Conservation (phyloP, 202 grass and related monocot species). For the Elaeis oleifera region DNA sequence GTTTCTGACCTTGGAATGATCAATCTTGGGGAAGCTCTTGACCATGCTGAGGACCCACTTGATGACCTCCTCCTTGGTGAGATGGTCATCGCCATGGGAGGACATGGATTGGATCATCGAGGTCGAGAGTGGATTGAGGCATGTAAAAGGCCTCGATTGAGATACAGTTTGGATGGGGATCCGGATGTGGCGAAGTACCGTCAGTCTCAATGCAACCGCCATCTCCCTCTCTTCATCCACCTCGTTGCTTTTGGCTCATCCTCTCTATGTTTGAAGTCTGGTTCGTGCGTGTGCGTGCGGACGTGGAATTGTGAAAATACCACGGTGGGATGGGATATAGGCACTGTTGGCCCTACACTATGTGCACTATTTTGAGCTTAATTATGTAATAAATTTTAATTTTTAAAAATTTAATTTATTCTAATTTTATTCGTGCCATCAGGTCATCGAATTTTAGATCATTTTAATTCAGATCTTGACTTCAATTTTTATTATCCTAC, state of each 20-base stretch:
- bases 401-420: too few relatives aligned
- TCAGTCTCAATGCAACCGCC: not conserved
- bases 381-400: too few relatives aligned
- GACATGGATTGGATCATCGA: slow-evolving; percentile 59
- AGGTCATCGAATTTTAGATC: too few relatives aligned
- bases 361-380: too few relatives aligned
- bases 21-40: slow-evolving; percentile 87
- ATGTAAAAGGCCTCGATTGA: not conserved
- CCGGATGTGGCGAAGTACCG: not conserved
- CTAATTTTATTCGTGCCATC: too few relatives aligned
- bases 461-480: too few relatives aligned
- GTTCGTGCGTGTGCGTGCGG: too few relatives aligned
- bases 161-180: not conserved
- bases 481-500: too few relatives aligned
- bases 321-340: too few relatives aligned
- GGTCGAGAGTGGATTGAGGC: not conserved
- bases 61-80: slow-evolving; percentile 77
- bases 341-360: too few relatives aligned
- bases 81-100: slow-evolving; percentile 80
- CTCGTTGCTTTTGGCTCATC: not conserved
- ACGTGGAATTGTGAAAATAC: too few relatives aligned
- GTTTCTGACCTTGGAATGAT: slow-evolving; percentile 51
- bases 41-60: slow-evolving; percentile 68
- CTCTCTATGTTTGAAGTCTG: too few relatives aligned
- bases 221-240: not conserved